These are phyloP conservation scores for Cantharellus anzutake DNA, from an alignment of 768 basidiomycete species.

Conservation along the genomic window DNA sequence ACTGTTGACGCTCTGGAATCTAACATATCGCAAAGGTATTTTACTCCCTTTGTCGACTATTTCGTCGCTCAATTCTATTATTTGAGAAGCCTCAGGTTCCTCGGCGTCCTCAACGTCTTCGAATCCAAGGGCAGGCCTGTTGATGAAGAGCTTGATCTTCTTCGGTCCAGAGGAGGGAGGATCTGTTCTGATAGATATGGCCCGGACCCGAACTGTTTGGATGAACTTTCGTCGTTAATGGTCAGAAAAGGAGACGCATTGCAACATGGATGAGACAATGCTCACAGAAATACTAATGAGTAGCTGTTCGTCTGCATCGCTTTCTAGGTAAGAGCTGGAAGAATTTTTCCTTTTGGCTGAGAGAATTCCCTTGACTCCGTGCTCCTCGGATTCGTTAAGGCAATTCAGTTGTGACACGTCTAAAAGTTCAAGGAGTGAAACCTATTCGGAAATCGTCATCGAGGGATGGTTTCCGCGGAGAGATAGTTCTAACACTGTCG, in stretches of 20 bases:
- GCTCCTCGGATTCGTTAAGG: slow-evolving; percentile 39
- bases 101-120: slow-evolving; percentile 38
- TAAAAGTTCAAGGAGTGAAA: slow-evolving; percentile 36
- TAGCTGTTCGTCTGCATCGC: slow-evolving; percentile 57
- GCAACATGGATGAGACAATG: slow-evolving; percentile 6
- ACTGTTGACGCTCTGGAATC: slow-evolving; percentile 49
- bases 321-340: slow-evolving; percentile 30
- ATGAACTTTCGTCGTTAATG: slow-evolving; percentile 31
- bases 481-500: not conserved
- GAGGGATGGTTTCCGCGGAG: no score
- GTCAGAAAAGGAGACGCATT: not conserved
- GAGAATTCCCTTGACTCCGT: slow-evolving; percentile 36
- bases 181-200: slow-evolving; percentile 31
- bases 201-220: slow-evolving; percentile 43
- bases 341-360: slow-evolving; percentile 26
- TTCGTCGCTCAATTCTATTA: slow-evolving; percentile 31
- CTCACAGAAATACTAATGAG: slow-evolving; percentile 46
- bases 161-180: slow-evolving; percentile 31
- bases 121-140: slow-evolving; percentile 41
- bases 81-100: slow-evolving; percentile 35
- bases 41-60: slow-evolving; percentile 29
- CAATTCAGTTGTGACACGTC: slow-evolving; percentile 44
- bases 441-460: slow-evolving; percentile 15
- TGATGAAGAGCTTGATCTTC: slow-evolving; percentile 40
- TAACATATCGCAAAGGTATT: slow-evolving; percentile 39